These are phyloP conservation scores for Papilionanthe hybrid DNA, from an alignment of 116 monocot species.

Conservation along the genomic window DNA sequence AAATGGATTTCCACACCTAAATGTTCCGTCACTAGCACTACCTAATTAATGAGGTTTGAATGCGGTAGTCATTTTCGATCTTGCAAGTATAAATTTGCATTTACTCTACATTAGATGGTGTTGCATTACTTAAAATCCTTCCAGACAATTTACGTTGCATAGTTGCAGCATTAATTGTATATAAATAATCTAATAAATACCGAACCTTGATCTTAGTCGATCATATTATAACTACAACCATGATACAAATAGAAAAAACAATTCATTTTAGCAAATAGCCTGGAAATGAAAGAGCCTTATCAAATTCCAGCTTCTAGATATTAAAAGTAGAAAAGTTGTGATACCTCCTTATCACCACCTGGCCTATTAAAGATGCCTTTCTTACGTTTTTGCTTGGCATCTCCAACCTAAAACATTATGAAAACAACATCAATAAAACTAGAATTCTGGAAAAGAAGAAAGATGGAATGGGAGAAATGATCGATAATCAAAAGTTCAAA, in stretches of 20 bases:
- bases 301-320: neutral
- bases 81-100: neutral
- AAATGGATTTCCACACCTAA: too few species aligned
- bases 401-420: conserved; percentile 68
- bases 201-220: neutral
- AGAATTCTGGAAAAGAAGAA: neutral
- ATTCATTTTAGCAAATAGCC: neutral
- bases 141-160: neutral
- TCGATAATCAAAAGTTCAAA: neutral
- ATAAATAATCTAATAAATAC: neutral
- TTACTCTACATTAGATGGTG: neutral
- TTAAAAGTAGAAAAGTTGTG: neutral
- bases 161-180: neutral
- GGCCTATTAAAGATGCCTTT: conserved; percentile 86
- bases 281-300: neutral
- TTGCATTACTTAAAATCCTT: neutral
- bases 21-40: too few species aligned
- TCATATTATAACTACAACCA: neutral
- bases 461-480: neutral
- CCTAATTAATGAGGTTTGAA: too few species aligned
- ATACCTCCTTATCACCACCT: conserved; percentile 99
- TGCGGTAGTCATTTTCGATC: neutral
- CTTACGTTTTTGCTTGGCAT: conserved; percentile 81
- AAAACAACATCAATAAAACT: neutral
- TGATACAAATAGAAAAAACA: neutral